Conservation (phyloP, 345 rosid species). For the Geranium rotundifolium region DNA sequence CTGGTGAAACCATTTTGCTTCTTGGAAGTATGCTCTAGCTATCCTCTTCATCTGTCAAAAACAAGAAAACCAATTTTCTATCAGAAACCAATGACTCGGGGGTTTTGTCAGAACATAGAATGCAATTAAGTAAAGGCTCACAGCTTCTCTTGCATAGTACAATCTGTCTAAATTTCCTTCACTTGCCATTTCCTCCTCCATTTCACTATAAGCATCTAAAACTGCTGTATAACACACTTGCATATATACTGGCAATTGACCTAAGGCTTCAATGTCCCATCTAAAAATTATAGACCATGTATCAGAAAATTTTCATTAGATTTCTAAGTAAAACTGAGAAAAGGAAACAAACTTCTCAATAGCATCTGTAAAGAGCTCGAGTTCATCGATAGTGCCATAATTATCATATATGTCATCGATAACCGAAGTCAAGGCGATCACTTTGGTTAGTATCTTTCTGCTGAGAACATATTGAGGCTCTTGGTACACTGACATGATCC, state of each 20-base stretch:
- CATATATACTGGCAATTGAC: conserved; percentile 23
- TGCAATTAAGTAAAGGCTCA: no score
- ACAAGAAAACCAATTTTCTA: no score
- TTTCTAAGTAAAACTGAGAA: no score
- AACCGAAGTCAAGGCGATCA: conserved; percentile 7
- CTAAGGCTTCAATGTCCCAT: conserved; percentile 13
- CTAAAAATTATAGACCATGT: conserved; percentile 10
- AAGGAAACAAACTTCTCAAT: conserved; percentile 13
- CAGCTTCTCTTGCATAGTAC: conserved; percentile 8
- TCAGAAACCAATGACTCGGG: no score
- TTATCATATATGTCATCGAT: conserved; percentile 19
- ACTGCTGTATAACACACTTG: conserved; percentile 16
- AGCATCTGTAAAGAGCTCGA: conserved; percentile 14
- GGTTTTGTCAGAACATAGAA: no score
- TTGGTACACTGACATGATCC: conserved; percentile 10
- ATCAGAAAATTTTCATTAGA: background rate
- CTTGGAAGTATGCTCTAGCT: conserved; percentile 4
- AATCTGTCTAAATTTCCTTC: conserved; percentile 12
- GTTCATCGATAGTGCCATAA: conserved; percentile 23
- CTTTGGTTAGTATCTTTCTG: conserved; percentile 15
- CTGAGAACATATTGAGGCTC: conserved; percentile 9
- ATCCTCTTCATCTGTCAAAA: no score
- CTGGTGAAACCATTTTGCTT: conserved; percentile 8
- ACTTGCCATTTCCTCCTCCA: conserved; percentile 14
- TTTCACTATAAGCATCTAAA: conserved; percentile 16